A percentile compares a stretch with the other conserved stretches of the same genome.
Conservation (phyloP, 2,329 filamentous ascomycete species). For the Tolypocladium ophioglossoides region DNA sequence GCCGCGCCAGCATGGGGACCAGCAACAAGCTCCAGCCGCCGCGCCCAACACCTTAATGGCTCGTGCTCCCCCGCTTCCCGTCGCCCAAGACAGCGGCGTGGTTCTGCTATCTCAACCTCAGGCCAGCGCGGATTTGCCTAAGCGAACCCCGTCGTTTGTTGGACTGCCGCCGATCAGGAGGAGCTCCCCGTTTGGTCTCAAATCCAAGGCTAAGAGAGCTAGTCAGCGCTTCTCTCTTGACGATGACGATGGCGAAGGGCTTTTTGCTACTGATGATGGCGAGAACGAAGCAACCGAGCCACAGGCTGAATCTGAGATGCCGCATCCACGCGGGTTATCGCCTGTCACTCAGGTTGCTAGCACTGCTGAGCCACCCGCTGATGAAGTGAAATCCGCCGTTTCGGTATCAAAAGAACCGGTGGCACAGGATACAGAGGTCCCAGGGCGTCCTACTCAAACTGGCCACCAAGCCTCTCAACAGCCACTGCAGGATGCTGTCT, state of each 20-base stretch:
- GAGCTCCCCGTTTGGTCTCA: conserved; percentile 43
- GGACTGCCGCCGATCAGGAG: conserved; percentile 49
- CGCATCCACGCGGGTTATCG: not conserved
- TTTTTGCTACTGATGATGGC: not conserved
- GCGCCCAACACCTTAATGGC: not conserved
- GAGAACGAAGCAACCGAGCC: not conserved
- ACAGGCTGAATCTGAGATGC: not conserved
- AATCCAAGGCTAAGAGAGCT: conserved; percentile 21
- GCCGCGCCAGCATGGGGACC: conserved; percentile 11
- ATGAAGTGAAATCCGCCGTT: not conserved
- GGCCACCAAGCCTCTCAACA: not conserved
- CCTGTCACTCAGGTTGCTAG: not conserved
- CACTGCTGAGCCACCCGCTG: not conserved
- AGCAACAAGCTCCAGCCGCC: not conserved
- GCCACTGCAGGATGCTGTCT: not conserved
- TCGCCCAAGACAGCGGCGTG: conserved; percentile 3
- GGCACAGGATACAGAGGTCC: not conserved
- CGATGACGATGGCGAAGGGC: conserved; percentile 17
- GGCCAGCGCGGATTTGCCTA: conserved; percentile 15
- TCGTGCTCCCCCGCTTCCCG: not conserved
- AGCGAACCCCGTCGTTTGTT: conserved; percentile 40
- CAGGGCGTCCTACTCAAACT: not conserved
- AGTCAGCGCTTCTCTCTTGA: conserved; percentile 20
- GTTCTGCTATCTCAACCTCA: conserved; percentile 9
- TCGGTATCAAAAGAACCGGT: not conserved